Evolutionary conservation across 495 filamentous ascomycete species (phyloP).

Genomic region (Glutinoglossum americanum): DNA sequence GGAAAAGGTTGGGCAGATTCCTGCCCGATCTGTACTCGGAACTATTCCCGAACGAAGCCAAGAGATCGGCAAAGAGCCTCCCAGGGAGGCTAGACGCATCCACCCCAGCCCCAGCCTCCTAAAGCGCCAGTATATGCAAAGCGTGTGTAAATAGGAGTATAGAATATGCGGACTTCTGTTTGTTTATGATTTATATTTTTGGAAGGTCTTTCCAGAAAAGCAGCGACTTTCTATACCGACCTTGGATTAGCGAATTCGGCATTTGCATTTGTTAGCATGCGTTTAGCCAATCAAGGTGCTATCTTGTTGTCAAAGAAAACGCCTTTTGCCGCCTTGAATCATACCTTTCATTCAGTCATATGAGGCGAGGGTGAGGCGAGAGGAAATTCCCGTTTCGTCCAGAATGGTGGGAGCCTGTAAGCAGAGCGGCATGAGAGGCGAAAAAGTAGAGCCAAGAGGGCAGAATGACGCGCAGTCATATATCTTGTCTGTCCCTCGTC

Average conservation of each 20-base stretch:
- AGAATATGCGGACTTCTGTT: neutral
- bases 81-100: neutral
- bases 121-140: neutral
- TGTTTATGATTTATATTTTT: no score
- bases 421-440: no score
- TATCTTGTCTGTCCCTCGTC: no score
- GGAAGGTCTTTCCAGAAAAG: neutral
- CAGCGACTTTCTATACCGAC: neutral
- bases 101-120: neutral
- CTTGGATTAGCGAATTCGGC: conserved; percentile 1
- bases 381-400: no score
- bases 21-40: conserved; percentile 46
- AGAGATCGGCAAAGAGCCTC: conserved; percentile 5
- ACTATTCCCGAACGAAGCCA: conserved; percentile 20
- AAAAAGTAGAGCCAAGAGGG: no score
- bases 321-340: neutral
- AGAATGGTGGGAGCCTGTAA: no score
- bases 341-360: no score
- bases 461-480: no score
- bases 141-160: neutral
- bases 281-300: neutral
- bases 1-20: conserved; percentile 78
- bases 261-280: conserved; percentile 1
- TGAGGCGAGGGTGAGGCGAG: neutral
- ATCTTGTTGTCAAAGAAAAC: neutral